Evolutionary conservation across 176 grass and related monocot species (phyloP).

Genomic region (Oryza rufipogon): DNA sequence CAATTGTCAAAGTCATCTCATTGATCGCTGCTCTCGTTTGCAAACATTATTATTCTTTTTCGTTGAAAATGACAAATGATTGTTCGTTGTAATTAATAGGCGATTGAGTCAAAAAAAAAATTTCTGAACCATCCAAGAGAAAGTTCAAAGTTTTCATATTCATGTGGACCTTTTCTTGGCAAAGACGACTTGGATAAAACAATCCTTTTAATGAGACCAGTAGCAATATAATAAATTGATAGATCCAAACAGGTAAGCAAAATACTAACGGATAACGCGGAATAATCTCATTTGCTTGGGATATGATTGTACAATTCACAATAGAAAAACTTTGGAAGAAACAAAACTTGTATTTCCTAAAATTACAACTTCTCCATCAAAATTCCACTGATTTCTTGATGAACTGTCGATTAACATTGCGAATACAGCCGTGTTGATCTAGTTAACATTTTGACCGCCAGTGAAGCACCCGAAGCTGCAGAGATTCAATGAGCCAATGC

Average conservation of each 20-base stretch:
- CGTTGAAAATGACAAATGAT: no score
- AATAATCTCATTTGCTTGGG: not conserved
- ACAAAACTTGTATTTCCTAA: not conserved
- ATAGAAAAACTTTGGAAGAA: not conserved
- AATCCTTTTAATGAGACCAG: not conserved
- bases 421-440: not conserved
- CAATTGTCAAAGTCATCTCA: no score
- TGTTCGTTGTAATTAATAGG: no score
- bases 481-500: not conserved
- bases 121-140: no score
- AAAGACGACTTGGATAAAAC: no score
- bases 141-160: no score
- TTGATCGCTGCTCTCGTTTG: no score
- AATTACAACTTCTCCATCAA: not conserved
- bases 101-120: no score
- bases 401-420: not conserved
- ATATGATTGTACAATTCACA: not conserved
- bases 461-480: not conserved
- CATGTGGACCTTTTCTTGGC: no score
- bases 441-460: not conserved
- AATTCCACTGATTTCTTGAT: not conserved
- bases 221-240: not conserved
- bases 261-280: not conserved
- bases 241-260: not conserved
- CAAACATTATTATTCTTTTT: no score